A percentile compares a stretch with the other conserved stretches of the same genome.
These are phyloP conservation scores for Metroxylon sagu DNA, from an alignment of 176 grass and related monocot species.

Conservation along the genomic window DNA sequence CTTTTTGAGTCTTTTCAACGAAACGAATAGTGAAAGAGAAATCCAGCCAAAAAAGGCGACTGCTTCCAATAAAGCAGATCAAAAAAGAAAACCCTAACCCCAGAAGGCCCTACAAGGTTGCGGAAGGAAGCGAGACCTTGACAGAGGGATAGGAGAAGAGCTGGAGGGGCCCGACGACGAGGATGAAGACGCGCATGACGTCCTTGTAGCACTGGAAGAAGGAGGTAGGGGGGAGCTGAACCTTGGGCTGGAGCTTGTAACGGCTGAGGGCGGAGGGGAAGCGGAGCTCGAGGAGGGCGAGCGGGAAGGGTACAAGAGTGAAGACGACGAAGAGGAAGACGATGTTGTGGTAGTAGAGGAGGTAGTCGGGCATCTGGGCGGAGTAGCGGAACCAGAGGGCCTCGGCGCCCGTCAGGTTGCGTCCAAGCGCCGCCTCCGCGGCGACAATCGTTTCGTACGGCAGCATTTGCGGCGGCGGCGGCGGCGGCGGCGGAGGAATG, in stretches of 20 bases:
- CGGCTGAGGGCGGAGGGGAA: constrained; percentile 30
- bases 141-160: constrained; percentile 62
- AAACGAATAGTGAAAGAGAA: too few species aligned
- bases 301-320: constrained; percentile 66
- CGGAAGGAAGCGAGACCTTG: constrained; percentile 35
- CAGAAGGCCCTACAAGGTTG: background rate
- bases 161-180: constrained; percentile 74
- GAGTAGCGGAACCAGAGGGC: constrained; percentile 64
- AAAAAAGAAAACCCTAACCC: constrained; percentile 4
- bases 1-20: too few species aligned
- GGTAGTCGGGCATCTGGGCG: constrained; percentile 45
- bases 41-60: too few species aligned
- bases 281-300: constrained; percentile 68
- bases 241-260: constrained; percentile 82
- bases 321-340: constrained; percentile 76
- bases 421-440: constrained; percentile 71
- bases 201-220: constrained; percentile 69
- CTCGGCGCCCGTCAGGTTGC: constrained; percentile 46
- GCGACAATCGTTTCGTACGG: constrained; percentile 57
- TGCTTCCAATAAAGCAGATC: too few species aligned
- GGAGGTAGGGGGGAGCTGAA: constrained; percentile 35
- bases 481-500: background rate
- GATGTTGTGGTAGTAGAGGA: constrained; percentile 66
- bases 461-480: constrained; percentile 32
- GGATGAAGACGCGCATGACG: constrained; percentile 60